Evolutionary conservation across 108 stramenopile genomes (phyloP).

Genomic region (Skeletonema potamos): DNA sequence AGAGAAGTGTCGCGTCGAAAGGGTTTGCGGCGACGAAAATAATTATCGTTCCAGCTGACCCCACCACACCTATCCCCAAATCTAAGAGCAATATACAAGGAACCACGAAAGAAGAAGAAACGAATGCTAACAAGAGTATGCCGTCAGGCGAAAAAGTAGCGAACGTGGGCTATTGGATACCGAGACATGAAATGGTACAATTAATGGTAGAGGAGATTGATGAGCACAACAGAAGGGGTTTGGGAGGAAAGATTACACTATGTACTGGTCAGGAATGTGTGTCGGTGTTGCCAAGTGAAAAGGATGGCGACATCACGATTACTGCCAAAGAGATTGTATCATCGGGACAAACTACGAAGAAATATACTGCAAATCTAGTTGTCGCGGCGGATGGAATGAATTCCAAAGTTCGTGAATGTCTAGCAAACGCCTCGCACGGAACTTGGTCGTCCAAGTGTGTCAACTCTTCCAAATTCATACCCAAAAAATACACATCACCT

Average conservation of each 20-base stretch:
- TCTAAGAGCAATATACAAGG: not conserved
- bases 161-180: conserved; percentile 45
- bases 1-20: conserved; percentile 14
- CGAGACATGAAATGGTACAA: conserved; percentile 46
- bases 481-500: conserved; percentile 48
- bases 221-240: conserved; percentile 19
- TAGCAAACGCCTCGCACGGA: conserved; percentile 10
- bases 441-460: conserved; percentile 17
- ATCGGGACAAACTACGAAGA: not conserved
- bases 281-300: conserved; percentile 8
- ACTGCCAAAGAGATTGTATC: not conserved
- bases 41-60: conserved; percentile 45
- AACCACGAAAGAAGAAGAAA: not conserved
- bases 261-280: conserved; percentile 29
- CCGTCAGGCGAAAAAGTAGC: conserved; percentile 18
- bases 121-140: not conserved
- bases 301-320: not conserved
- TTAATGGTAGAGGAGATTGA: conserved; percentile 41
- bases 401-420: conserved; percentile 57
- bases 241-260: conserved; percentile 32
- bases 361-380: conserved; percentile 25
- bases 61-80: conserved; percentile 15
- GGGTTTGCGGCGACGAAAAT: conserved; percentile 18
- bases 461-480: conserved; percentile 32
- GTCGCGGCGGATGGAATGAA: conserved; percentile 79